These are phyloP conservation scores for Tulasnella sp. DNA, from an alignment of 768 basidiomycete species.

Conservation along the genomic window DNA sequence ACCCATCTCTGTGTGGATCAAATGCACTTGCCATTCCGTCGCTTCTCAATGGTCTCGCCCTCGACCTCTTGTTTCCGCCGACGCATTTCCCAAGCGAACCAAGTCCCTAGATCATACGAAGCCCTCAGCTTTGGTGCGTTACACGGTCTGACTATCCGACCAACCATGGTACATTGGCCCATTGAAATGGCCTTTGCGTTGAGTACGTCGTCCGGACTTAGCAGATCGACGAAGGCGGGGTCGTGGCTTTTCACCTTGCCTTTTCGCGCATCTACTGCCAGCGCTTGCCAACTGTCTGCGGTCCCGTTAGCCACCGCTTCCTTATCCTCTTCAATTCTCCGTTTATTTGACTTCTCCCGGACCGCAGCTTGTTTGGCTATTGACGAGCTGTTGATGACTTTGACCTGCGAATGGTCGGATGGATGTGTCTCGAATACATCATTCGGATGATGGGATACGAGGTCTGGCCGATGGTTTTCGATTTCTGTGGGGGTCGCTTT, in stretches of 20 bases:
- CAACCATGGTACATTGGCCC: background rate
- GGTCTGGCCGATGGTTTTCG: constrained; percentile 21
- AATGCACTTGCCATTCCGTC: background rate
- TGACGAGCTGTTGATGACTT: constrained; percentile 15
- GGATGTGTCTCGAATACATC: constrained; percentile 22
- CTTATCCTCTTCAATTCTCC: background rate
- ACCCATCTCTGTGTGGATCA: background rate
- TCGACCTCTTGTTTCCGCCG: background rate
- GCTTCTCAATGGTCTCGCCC: background rate
- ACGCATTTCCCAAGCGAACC: background rate
- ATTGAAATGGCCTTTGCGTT: background rate
- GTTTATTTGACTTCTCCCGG: background rate
- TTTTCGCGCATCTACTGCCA: background rate
- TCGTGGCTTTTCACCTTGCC: background rate
- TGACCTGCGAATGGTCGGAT: constrained; percentile 22
- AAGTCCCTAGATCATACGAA: background rate
- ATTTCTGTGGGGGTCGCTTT: background rate
- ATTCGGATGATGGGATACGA: constrained; percentile 14
- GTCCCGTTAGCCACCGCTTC: background rate
- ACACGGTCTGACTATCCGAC: background rate
- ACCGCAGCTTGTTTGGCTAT: background rate
- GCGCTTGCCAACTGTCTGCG: background rate
- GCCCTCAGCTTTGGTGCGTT: background rate
- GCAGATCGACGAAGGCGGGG: background rate
- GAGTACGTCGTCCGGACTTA: background rate